Base-by-base conservation (phyloP, 2,329 filamentous ascomycete species). In the Arthrocladium fulminans region DNA sequence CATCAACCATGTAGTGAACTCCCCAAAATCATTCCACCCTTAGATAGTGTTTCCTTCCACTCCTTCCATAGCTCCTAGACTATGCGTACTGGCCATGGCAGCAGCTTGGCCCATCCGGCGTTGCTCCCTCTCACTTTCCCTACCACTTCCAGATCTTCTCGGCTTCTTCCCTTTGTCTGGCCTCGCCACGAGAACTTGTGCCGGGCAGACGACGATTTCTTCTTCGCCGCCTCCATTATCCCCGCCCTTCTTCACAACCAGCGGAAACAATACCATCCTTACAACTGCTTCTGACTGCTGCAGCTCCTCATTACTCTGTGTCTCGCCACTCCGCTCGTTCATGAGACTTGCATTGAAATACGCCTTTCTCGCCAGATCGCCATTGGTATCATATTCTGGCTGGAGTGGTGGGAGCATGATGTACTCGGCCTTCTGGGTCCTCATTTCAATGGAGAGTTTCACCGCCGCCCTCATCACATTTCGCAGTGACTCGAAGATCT, bases 361-460 rank as follows among this genome's bases (percentile, higher is more conserved):
- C 8, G 97, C 87, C 49, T 89, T 90, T 47, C 86, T 84, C 13
- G 83, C 77, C 7, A 98, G 78, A 61, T 97, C 90, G 58, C 92
- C 92, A 54, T 92, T 88, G 59, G 82, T 84, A 66, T 97, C 89
- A 67, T 95, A 97, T 66, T 96, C 88, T 19, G 92, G 92, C 66
- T 92, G 87, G 48, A 95, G 74, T 3, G 92, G 92, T 23, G 92
- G 90, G 15, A 97, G 81, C 90, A 98, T 98, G 73, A 95, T 92
- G 72, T 95, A 98, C 71, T 97, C 92, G 30, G 92, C 88, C 51
- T 88, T 82, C 66, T 98, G 92, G 13, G 85, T 94, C 63, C 92
- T 88, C 92, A 98, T 98, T 70, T 96, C 89, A 56, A 98, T 82
- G 1, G 88, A 88, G 9, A 98, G 78, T 50, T 86, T 84, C 43